phyloP scores from a whole-genome alignment of 257 asterid genomes.

The Solanum okadae region DNA sequence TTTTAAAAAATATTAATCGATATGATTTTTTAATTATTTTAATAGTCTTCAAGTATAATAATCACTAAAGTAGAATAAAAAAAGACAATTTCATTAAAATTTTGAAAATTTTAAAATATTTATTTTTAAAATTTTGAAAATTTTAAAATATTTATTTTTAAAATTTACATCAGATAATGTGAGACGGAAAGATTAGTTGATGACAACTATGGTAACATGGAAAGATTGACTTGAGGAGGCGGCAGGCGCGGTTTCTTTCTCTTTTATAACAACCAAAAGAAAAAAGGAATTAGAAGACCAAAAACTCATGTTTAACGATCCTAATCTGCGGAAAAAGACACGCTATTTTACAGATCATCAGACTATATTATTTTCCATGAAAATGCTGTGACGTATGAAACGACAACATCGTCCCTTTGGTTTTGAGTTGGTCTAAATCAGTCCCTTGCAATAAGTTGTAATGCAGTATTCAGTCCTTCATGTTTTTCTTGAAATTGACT shows the following conservation, averaged over 20 bases:
- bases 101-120: too few species aligned
- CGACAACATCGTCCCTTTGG: background rate
- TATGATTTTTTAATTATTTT: background rate
- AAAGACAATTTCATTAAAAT: background rate
- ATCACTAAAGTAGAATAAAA: background rate
- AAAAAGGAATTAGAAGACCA: background rate
- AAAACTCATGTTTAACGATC: background rate
- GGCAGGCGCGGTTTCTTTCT: background rate
- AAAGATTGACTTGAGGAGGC: background rate
- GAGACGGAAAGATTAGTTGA: accelerated
- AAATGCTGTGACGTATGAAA: background rate
- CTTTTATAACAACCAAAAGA: background rate
- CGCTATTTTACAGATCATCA: background rate
- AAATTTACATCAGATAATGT: background rate
- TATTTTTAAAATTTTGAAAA: background rate
- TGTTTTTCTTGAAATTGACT: background rate
- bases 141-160: too few species aligned
- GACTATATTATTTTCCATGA: background rate
- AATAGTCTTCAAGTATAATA: background rate
- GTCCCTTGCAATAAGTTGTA: background rate
- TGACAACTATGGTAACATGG: background rate
- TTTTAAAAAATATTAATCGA: background rate
- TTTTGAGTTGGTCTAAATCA: background rate
- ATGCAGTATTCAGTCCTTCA: background rate
- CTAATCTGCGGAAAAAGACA: background rate